Evolutionary conservation across 148 eudicot species (phyloP), one percentile per base, ranked within the genome.

Genomic region (Fagopyrum homotropicum): DNA sequence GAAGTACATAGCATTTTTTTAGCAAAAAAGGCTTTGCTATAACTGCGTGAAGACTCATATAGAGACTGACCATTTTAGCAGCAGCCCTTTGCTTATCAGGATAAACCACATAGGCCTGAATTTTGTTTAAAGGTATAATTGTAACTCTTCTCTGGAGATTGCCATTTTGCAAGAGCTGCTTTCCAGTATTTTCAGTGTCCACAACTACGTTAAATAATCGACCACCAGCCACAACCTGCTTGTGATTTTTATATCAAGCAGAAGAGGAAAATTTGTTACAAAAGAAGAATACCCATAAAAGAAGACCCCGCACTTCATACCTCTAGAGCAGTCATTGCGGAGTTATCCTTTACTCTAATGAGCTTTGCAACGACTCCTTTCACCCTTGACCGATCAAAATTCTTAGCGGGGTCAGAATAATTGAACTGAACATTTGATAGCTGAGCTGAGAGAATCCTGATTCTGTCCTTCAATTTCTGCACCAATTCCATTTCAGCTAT

Each of bases 291-390:
- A 9, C 29, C 5, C 74, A 56, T 16, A 5, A 30, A 70, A 69
- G 74, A 50, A 76, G 59, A 75, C 45, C 43, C 12, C 75, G 75
- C 76, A 77, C 60, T 69, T 46, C 81, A 72, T 76, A 96, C 99
- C 99, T 96, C 99, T 61, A 96, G 78, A 72, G 99, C 99, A 78
- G 93, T 89, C 92, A 89, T 85, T 77, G 98, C 77, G 30, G 94
- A 86, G 78, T 86, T 83, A 84, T 96, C 98, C 87, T 89, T 96
- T 78, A 96, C 97, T 90, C 87, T 89, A 74, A 92, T 89, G 78
- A 96, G 98, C 80, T 87, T 92, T 76, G 99, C 98, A 75, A 96
- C 93, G 56, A 96, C 97, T 44, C 98, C 99, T 87, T 96, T 96
- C 72, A 96, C 94, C 71, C 72, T 89, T 72, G 99, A 90, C 84